phyloP scores from a whole-genome alignment of 495 filamentous ascomycete species.

The Paragyromitra xinjiangensis region DNA sequence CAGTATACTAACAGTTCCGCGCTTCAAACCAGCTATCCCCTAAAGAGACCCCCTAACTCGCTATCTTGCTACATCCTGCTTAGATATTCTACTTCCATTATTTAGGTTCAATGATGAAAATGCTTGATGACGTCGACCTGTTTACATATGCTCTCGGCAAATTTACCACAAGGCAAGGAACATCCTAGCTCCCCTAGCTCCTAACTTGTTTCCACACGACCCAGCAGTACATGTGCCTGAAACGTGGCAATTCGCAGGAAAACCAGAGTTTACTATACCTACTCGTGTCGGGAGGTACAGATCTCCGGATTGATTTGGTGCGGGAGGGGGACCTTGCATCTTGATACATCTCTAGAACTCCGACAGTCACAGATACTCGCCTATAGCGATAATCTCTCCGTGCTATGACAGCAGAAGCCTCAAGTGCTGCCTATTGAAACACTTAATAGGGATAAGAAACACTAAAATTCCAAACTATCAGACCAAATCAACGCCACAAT shows the following conservation, averaged over 20 bases:
- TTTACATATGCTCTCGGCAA: constrained; percentile 3
- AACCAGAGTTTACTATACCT: not conserved
- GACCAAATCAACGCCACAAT: not conserved
- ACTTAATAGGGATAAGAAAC: not conserved
- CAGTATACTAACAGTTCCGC: too few relatives aligned
- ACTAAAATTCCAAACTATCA: not conserved
- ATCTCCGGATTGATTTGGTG: not conserved
- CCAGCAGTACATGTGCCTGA: not conserved
- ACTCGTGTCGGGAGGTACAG: not conserved
- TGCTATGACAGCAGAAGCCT: not conserved
- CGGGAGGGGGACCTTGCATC: not conserved
- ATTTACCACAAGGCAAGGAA: constrained; percentile 7
- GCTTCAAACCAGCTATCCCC: too few relatives aligned
- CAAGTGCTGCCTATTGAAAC: not conserved
- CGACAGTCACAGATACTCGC: not conserved
- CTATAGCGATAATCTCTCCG: not conserved
- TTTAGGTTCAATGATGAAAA: not conserved
- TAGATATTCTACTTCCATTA: too few relatives aligned
- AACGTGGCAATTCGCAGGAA: constrained; percentile 18
- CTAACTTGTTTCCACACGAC: constrained; percentile 6
- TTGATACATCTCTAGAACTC: not conserved
- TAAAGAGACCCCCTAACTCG: not conserved
- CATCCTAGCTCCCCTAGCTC: not conserved
- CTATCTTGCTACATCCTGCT: not conserved
- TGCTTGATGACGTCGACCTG: constrained; percentile 17